Evolutionary conservation across 2,329 filamentous ascomycete genomes (phyloP), one percentile per base, ranked within the genome.

Genomic region (Monilinia aucupariae): DNA sequence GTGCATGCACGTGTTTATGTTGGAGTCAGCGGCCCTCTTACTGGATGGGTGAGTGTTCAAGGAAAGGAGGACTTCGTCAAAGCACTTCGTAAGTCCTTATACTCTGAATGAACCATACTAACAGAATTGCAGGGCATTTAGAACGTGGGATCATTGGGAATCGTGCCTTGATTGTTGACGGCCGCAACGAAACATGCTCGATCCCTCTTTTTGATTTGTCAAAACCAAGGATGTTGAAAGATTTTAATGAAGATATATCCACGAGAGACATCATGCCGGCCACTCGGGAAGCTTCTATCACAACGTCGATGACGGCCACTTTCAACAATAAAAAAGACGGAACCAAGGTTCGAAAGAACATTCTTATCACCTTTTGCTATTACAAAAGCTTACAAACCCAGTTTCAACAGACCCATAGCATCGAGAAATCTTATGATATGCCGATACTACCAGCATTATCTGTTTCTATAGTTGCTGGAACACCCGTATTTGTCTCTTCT

Each of bases 1-100:
- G 67, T 71, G 43, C 67, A 71, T 63, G 69, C 66, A 0, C 37
- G 66, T 52, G 65, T 72, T 9, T 70, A 67, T 52, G 62, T 63
- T 8, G 50, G 61, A 39, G 4, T 15, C 5, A 39, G 15, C 15
- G 37, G 20, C 59, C 64, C 2, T 67, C 66, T 12, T 59, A 39
- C 67, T 61, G 69, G 69, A 0, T 71, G 71, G 71, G 63, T 70
- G 7, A 59, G 65, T 39, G 48, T 70, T 20, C 64, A 64, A 39
- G 68, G 68, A 32, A 67, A 64, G 30, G 55, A 63, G 2, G 65
- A 68, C n/a, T 71, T 70, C 30, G 50, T 49, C 2, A 63, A 63
- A 53, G 69, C 64, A 17, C 48, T 69, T 37, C 34, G 71, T 68
- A 69, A 53, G 69, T 56, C 25, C n/a, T 45, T 15, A 34, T 20